Evolutionary conservation across 2,329 filamentous ascomycete species (phyloP).

Genomic region (Stromatinia cepivora): DNA sequence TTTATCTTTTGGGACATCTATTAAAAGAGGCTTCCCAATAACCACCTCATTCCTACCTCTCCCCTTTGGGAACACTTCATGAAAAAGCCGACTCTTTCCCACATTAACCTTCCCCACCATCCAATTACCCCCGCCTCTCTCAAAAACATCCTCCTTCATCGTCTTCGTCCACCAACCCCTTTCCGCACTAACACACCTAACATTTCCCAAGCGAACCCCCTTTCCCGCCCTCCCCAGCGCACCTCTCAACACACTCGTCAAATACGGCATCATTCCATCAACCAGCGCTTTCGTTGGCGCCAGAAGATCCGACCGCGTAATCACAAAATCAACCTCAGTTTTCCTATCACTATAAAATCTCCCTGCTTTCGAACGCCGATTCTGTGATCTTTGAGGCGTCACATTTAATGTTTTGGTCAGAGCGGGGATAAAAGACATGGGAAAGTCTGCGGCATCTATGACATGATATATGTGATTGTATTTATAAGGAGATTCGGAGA

Average conservation of each 20-base stretch:
- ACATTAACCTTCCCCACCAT: conserved; percentile 98
- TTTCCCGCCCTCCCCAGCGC: conserved; percentile 67
- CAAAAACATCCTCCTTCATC: conserved; percentile 82
- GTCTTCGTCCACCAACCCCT: conserved; percentile 87
- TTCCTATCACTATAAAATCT: conserved; percentile 67
- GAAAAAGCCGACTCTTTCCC: conserved; percentile 90
- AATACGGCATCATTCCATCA: conserved; percentile 81
- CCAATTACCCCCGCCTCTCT: conserved; percentile 84
- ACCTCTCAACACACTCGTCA: conserved; percentile 74
- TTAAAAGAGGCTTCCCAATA: conserved; percentile 9
- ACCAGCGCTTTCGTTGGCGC: conserved; percentile 82
- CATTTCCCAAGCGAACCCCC: conserved; percentile 80
- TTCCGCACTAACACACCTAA: conserved; percentile 82
- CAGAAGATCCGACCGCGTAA: conserved; percentile 84
- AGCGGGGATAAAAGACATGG: conserved; percentile 83
- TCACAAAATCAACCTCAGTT: conserved; percentile 84
- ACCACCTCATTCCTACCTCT: conserved; percentile 38
- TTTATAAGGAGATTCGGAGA: conserved; percentile 84
- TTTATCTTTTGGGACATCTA: too few species aligned
- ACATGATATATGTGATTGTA: conserved; percentile 95
- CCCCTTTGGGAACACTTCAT: conserved; percentile 82
- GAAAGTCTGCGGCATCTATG: conserved; percentile 93
- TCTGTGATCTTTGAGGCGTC: conserved; percentile 73
- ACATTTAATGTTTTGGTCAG: conserved; percentile 70
- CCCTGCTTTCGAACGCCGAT: conserved; percentile 69